phyloP scores from a whole-genome alignment of 371 early-diverging fungal genomes.

The Apophysomyces elegans region DNA sequence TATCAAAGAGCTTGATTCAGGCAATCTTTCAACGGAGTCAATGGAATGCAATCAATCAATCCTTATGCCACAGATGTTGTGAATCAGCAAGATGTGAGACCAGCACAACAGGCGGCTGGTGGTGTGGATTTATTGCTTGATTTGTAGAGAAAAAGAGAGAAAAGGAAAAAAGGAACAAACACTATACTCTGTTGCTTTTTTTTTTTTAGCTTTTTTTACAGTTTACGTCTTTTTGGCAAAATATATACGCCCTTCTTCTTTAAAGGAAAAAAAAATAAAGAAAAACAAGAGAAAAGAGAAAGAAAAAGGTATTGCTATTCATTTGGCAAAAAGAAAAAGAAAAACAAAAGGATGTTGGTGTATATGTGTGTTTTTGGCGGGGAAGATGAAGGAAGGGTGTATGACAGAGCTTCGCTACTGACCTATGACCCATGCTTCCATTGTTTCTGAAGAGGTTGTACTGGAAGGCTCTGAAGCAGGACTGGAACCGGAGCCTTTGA shows the following conservation, averaged over 20 bases:
- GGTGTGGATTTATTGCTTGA: slow-evolving; percentile 38
- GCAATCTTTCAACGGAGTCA: slow-evolving; percentile 31
- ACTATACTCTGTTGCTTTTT: not conserved
- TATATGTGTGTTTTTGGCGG: too few species aligned
- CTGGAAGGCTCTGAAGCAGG: not conserved
- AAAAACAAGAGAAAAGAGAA: too few species aligned
- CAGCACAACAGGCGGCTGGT: slow-evolving; percentile 34
- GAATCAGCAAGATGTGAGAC: slow-evolving; percentile 29
- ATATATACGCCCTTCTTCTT: too few species aligned
- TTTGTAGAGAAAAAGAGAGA: slow-evolving; percentile 21
- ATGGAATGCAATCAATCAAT: slow-evolving; percentile 34
- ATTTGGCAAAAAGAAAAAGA: too few species aligned
- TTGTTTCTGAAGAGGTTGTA: not conserved
- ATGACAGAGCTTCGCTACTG: not conserved
- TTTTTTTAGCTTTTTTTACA: not conserved
- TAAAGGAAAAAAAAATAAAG: too few species aligned
- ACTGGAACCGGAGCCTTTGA: slow-evolving; percentile 1
- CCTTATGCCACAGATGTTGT: slow-evolving; percentile 56
- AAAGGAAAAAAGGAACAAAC: not conserved
- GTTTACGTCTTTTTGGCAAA: too few species aligned
- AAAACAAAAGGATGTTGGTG: too few species aligned
- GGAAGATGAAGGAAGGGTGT: not conserved
- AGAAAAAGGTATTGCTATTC: too few species aligned
- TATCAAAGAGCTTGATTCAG: slow-evolving; percentile 4
- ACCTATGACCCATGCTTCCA: slow-evolving; percentile 6